A percentile compares a stretch with the other conserved stretches of the same genome.
phyloP scores from a whole-genome alignment of 2,329 filamentous ascomycete genomes.

The Colletotrichum sp. region DNA sequence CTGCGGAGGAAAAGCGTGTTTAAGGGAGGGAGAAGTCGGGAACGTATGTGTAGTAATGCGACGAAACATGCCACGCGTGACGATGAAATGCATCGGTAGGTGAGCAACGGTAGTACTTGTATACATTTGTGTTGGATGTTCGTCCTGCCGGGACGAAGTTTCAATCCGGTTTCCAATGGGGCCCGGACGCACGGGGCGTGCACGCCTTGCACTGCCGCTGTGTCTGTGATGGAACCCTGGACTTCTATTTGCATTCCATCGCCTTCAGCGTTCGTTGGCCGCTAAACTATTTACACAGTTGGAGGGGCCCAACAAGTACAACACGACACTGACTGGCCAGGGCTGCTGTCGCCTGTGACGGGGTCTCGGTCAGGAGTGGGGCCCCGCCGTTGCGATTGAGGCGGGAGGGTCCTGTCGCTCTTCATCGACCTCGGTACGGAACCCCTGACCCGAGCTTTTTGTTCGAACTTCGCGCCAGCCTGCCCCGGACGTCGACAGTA shows the following conservation, averaged over 20 bases:
- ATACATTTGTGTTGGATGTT: not conserved
- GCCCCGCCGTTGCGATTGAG: not conserved
- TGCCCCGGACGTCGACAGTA: not conserved
- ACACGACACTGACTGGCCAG: no score
- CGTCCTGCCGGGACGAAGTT: constrained; percentile 11
- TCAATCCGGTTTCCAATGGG: constrained; percentile 20
- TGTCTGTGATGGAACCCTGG: not conserved
- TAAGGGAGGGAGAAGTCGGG: not conserved
- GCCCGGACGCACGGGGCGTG: constrained; percentile 2
- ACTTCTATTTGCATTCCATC: not conserved
- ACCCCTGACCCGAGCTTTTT: not conserved
- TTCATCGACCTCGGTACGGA: constrained; percentile 7
- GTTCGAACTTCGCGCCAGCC: not conserved
- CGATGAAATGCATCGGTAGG: not conserved
- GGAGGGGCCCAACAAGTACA: not conserved
- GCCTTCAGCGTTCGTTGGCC: not conserved
- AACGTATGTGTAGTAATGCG: not conserved
- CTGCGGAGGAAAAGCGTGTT: not conserved
- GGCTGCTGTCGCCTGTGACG: not conserved
- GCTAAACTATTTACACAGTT: not conserved
- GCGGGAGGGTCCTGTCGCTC: not conserved
- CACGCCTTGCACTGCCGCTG: not conserved
- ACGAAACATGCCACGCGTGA: constrained; percentile 8
- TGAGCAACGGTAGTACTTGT: not conserved
- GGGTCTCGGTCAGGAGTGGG: constrained; percentile 3